Evolutionary conservation across 495 filamentous ascomycete genomes (phyloP), one percentile per base, ranked within the genome.

Genomic region (Penicillium psychrofluorescens): DNA sequence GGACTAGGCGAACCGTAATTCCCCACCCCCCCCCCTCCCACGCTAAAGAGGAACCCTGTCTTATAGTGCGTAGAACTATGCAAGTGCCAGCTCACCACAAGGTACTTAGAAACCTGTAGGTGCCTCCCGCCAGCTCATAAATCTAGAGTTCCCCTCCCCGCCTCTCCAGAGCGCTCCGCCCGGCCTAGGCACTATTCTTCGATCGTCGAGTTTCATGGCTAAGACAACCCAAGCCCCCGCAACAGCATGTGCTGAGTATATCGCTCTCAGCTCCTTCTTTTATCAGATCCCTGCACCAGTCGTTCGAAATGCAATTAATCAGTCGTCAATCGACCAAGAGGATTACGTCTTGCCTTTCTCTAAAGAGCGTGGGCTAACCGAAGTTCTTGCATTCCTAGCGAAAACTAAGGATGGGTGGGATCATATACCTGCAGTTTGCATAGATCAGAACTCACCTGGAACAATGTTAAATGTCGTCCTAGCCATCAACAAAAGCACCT

Each of bases 401-500:
- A 54, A 54, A 43, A 46, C 42, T 2, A 49, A 49, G 13, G 46
- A 54, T 44, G 43, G 43, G 6, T 36, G 5, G 14, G 43, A 46
- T 40, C 27, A 54, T 41, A 54, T 54, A 10, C 51, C 51, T 8
- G 46, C 46, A 2, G 32, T 50, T 1, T 49, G 46, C 13, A 28
- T 54, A 29, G 40, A 47, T 12, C 46, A 54, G 28, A 13, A 46
- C 11, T 12, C 28, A 3, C 6, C n/a, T 40, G 46, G 51, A 0
- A 33, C 35, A 29, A 12, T 1, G 2, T 39, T 54, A 8, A 43
- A 44, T 22, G 39, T 36, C 27, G n/a, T 54, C 6, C 40, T 54
- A 11, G 46, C 51, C 0, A 43, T 54, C 39, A 54, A 54, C 15
- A 54, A 54, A 36, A 46, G 39, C 10, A 46, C 46, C 30, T 46